Base-by-base conservation (phyloP, 495 filamentous ascomycete species). In the Hypoxylon perforatum region DNA sequence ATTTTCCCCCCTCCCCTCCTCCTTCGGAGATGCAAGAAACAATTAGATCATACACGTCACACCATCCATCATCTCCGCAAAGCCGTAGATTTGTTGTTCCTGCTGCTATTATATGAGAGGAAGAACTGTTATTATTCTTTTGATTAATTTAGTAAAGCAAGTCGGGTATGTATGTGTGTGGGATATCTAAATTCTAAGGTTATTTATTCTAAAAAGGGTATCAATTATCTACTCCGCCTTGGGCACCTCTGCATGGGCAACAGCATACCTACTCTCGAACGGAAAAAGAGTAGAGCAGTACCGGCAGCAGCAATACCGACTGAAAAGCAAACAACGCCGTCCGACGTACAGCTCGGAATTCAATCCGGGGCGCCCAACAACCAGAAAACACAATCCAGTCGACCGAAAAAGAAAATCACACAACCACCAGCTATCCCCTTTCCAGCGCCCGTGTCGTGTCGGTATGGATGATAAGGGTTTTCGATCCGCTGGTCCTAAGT, bases 201-300 rank as follows among this genome's bases (percentile, higher is more conserved):
- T 56, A 56, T 55, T 62, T 50, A 66, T 67, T 70, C 70, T 73
- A 67, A 57, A 67, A 63, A 65, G 71, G 72, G 69, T 74, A 74
- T 74, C 68, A 74, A 74, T 74, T 65, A 74, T 74, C 65, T 67
- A 65, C 62, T 71, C 63, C 65, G 64, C 71, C 69, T 73, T 71
- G 68, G 71, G 65, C 65, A 74, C 23, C 69, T 72, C 57, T 74
- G 68, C 68, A 71, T 71, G 52, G 25, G 25, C 25, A 7, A 28
- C 25, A n/a, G n/a, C n/a, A n/a, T n/a, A n/a, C n/a, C n/a, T n/a
- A 28, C 25, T 28, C 7, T 28, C 3, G 7, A 28, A 3, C 25
- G 25, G n/a, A n/a, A 28, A 28, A 28, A 28, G 25, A 28, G 25
- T 7, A 28, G n/a, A n/a, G n/a, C n/a, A n/a, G n/a, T n/a, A n/a